Conservation (phyloP, 805 yeast species). For the Myxozyma vanderwaltii region DNA sequence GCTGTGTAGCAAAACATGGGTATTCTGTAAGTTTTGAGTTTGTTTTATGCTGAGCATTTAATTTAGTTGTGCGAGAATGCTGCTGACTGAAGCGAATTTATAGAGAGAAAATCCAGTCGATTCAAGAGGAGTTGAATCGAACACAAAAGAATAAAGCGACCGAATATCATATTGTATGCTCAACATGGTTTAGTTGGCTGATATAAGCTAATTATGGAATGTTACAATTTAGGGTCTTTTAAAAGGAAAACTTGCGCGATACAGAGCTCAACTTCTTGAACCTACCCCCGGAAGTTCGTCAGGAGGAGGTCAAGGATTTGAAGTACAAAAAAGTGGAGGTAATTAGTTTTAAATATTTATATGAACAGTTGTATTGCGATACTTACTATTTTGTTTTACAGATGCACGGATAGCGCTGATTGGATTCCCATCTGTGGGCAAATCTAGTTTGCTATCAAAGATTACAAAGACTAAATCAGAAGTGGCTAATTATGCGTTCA, state of each 20-base stretch:
- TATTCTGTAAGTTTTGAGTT: constrained; percentile 21
- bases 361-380: too few relatives aligned
- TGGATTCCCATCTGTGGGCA: constrained; percentile 98
- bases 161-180: constrained; percentile 78
- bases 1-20: constrained; percentile 5
- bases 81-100: background rate
- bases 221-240: constrained; percentile 53
- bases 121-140: constrained; percentile 89
- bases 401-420: constrained; percentile 94
- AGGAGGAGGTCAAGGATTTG: constrained; percentile 83
- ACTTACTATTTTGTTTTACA: background rate
- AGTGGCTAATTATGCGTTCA: constrained; percentile 92
- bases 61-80: background rate
- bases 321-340: constrained; percentile 84
- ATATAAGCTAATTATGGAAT: background rate
- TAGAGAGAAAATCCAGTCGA: constrained; percentile 43
- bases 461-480: constrained; percentile 93
- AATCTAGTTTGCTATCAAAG: constrained; percentile 83
- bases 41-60: background rate
- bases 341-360: background rate
- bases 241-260: constrained; percentile 86
- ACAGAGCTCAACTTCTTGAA: constrained; percentile 85
- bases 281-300: constrained; percentile 77
- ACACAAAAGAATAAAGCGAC: constrained; percentile 98
- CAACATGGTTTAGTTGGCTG: background rate